Conservation (phyloP, 2,329 filamentous ascomycete species). For the Alternaria arborescens region DNA sequence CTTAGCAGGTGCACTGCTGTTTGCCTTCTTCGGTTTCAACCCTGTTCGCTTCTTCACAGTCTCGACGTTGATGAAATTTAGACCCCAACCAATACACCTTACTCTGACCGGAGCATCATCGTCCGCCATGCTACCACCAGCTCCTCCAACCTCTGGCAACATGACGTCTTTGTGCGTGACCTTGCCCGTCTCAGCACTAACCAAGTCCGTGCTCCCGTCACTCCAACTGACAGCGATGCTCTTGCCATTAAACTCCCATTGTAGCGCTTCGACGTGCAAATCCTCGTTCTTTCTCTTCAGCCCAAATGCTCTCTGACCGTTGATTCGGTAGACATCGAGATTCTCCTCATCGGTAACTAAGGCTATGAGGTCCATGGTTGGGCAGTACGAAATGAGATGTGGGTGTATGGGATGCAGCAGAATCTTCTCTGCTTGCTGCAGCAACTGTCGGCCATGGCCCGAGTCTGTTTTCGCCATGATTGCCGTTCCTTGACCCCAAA, state of each 20-base stretch:
- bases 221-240: constrained; percentile 85
- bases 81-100: constrained; percentile 62
- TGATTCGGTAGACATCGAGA: constrained; percentile 79
- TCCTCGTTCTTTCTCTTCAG: constrained; percentile 52
- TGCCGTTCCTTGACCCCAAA: constrained; percentile 6
- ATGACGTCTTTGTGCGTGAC: constrained; percentile 69
- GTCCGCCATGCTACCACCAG: constrained; percentile 6
- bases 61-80: constrained; percentile 63
- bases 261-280: constrained; percentile 47
- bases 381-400: constrained; percentile 76
- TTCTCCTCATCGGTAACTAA: constrained; percentile 73
- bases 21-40: constrained; percentile 23
- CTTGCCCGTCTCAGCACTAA: constrained; percentile 83
- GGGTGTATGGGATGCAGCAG: constrained; percentile 60
- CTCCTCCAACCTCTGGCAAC: constrained; percentile 17
- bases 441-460: constrained; percentile 29
- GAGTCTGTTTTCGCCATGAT: constrained; percentile 16
- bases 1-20: constrained; percentile 14
- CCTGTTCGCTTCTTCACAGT: constrained; percentile 55
- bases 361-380: constrained; percentile 83
- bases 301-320: constrained; percentile 74
- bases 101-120: constrained; percentile 35
- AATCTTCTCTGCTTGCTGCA: constrained; percentile 54
- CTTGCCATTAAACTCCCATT: constrained; percentile 65
- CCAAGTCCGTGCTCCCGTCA: constrained; percentile 78